Evolutionary conservation across 202 grass and related monocot species (phyloP).

Genomic region (Setaria italica): DNA sequence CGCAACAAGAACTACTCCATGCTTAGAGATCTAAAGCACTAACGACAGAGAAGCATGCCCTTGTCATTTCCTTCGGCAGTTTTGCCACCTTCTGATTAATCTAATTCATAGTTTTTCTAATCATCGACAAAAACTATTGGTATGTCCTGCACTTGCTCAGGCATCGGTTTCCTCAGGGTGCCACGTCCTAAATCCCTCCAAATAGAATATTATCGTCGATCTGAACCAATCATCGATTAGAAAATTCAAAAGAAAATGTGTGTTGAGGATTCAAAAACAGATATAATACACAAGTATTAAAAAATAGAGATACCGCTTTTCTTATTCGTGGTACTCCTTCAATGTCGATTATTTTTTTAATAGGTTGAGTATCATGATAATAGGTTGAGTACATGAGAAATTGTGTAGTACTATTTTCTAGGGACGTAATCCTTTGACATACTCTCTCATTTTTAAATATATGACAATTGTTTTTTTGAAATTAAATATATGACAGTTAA

Average conservation of each 20-base stretch:
- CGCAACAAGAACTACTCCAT: slow-evolving; percentile 18
- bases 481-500: too few relatives aligned
- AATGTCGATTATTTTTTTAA: background rate
- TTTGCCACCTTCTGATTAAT: slow-evolving; percentile 8
- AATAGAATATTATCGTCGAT: background rate
- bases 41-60: slow-evolving; percentile 51
- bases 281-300: background rate
- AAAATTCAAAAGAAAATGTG: background rate
- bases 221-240: background rate
- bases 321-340: background rate
- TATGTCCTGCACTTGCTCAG: background rate
- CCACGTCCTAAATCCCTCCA: slow-evolving; percentile 23
- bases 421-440: too few relatives aligned
- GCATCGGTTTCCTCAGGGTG: background rate
- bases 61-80: slow-evolving; percentile 37
- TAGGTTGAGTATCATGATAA: too few relatives aligned
- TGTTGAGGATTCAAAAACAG: background rate
- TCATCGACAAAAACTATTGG: too few relatives aligned
- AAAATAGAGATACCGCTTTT: background rate
- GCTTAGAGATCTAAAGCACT: slow-evolving; percentile 14
- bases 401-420: too few relatives aligned
- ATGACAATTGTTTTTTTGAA: too few relatives aligned
- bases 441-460: too few relatives aligned
- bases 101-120: background rate
- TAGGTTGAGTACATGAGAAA: too few relatives aligned